These are phyloP conservation scores for Diplodia sapinea DNA, from an alignment of 2,329 filamentous ascomycete genomes.

Conservation along the genomic window DNA sequence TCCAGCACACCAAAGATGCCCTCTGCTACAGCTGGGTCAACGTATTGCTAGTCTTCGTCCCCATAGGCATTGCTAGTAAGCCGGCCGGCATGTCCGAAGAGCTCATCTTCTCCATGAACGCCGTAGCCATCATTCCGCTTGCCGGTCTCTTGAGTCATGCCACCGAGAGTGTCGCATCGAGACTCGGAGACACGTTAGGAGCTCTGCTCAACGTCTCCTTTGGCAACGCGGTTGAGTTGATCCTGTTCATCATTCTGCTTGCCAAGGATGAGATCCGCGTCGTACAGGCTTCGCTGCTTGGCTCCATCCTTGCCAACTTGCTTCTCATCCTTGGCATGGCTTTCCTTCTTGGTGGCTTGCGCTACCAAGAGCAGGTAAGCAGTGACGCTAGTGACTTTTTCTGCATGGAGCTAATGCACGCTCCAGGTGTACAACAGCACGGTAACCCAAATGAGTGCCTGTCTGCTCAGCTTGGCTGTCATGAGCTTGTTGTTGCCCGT, in stretches of 20 bases:
- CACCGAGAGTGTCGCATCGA: conserved; percentile 56
- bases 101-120: conserved; percentile 59
- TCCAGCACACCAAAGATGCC: conserved; percentile 62
- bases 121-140: conserved; percentile 58
- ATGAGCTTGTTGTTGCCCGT: conserved; percentile 85
- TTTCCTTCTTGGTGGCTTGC: conserved; percentile 83
- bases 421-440: conserved; percentile 86
- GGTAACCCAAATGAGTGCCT: conserved; percentile 95
- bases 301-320: conserved; percentile 87
- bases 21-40: conserved; percentile 80
- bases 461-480: conserved; percentile 85
- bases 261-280: conserved; percentile 79
- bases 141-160: conserved; percentile 57
- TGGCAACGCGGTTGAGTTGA: conserved; percentile 60
- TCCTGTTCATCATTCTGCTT: conserved; percentile 55
- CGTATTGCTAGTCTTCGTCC: conserved; percentile 76
- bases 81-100: conserved; percentile 48
- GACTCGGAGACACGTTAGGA: conserved; percentile 56
- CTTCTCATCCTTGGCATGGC: conserved; percentile 90
- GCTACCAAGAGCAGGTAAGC: conserved; percentile 79
- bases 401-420: conserved; percentile 33
- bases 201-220: conserved; percentile 60
- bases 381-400: conserved; percentile 33
- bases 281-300: conserved; percentile 87
- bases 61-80: conserved; percentile 73